Evolutionary conservation across 768 basidiomycete species (phyloP).

Genomic region (Rhodosporidiobolus odoratus): DNA sequence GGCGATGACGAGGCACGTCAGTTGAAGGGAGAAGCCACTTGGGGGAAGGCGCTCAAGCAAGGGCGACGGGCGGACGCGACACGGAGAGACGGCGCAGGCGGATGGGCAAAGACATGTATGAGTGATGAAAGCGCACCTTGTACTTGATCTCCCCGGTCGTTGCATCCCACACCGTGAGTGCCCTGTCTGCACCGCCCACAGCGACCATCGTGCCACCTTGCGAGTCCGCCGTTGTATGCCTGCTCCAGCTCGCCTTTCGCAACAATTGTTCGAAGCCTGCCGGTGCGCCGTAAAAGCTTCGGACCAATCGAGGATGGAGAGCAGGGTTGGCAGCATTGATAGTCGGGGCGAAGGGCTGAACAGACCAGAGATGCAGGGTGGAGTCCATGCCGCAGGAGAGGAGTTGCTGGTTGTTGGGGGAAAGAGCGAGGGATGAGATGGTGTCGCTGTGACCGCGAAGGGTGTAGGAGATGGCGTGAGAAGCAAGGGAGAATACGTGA

Average conservation of each 20-base stretch:
- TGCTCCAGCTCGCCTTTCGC: slow-evolving; percentile 69
- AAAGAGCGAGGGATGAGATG: slow-evolving; percentile 84
- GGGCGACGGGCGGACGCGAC: too few species aligned
- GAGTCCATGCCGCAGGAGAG: slow-evolving; percentile 88
- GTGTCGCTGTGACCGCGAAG: slow-evolving; percentile 85
- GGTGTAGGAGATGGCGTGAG: slow-evolving; percentile 64
- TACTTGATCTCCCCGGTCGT: slow-evolving; percentile 42
- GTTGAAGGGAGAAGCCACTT: neutral
- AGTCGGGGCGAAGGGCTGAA: slow-evolving; percentile 85
- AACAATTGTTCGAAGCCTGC: slow-evolving; percentile 90
- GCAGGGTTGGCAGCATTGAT: slow-evolving; percentile 72
- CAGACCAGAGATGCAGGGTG: slow-evolving; percentile 79
- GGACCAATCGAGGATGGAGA: slow-evolving; percentile 39
- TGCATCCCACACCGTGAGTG: slow-evolving; percentile 49
- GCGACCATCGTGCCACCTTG: slow-evolving; percentile 47
- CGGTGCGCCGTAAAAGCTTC: slow-evolving; percentile 61
- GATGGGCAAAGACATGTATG: neutral
- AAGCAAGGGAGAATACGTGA: slow-evolving; percentile 56
- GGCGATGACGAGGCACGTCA: neutral
- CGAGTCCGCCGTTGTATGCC: slow-evolving; percentile 11
- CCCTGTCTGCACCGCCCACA: slow-evolving; percentile 50
- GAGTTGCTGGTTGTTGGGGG: slow-evolving; percentile 78
- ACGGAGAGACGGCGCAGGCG: neutral
- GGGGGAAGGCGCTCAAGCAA: too few species aligned
- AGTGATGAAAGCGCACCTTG: slow-evolving; percentile 29